phyloP scores from a whole-genome alignment of 805 yeast species.

The Suhomyces kilbournensis region DNA sequence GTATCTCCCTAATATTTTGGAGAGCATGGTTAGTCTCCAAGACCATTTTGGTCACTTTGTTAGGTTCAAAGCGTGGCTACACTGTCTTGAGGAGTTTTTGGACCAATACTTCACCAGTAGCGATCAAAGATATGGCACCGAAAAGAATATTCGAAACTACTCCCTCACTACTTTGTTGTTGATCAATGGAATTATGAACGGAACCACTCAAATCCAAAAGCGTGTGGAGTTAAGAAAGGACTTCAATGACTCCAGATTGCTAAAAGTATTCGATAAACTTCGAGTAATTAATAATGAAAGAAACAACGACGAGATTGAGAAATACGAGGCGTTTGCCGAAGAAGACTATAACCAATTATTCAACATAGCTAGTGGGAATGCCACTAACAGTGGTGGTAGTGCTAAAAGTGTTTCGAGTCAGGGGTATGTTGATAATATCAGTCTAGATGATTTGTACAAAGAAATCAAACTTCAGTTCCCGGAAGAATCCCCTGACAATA shows the following conservation, averaged over 20 bases:
- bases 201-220: conserved; percentile 23
- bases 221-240: conserved; percentile 35
- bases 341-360: conserved; percentile 33
- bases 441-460: conserved; percentile 10
- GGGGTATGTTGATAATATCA: conserved; percentile 3
- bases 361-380: conserved; percentile 5
- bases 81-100: conserved; percentile 32
- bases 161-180: conserved; percentile 35
- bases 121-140: conserved; percentile 12
- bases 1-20: conserved; percentile 25
- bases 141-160: conserved; percentile 28
- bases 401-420: conserved; percentile 7
- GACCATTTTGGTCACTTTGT: conserved; percentile 34
- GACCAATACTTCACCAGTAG: conserved; percentile 25
- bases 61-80: conserved; percentile 42
- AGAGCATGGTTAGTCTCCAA: conserved; percentile 31
- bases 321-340: conserved; percentile 37
- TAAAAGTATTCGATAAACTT: conserved; percentile 35
- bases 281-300: conserved; percentile 27
- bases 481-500: conserved; percentile 6
- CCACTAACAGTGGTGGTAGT: conserved; percentile 4
- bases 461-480: conserved; percentile 9
- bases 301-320: conserved; percentile 36
- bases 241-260: conserved; percentile 32
- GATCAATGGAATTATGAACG: conserved; percentile 31